Evolutionary conservation across 2,329 filamentous ascomycete species (phyloP), one percentile per base, ranked within the genome.

Genomic region (Rutstroemia sp.): DNA sequence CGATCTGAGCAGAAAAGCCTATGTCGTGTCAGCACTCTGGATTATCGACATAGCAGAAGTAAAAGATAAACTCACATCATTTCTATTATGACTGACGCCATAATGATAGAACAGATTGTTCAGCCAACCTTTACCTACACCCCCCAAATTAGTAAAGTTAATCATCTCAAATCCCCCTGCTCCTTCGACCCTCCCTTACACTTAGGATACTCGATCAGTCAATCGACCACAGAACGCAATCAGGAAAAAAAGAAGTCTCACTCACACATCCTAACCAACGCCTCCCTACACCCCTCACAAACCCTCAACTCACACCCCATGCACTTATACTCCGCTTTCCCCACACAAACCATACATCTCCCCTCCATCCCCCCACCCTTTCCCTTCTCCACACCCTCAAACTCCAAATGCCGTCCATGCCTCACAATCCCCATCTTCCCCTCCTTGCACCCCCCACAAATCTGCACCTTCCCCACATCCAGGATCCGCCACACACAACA

Each of bases 1-100:
- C 17, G 45, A 49, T 38, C 57, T 54, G 47, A 58, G 51, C 50
- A 59, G 42, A 44, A 59, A 59, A 7, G 54, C 49, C 54, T 59
- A 36, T n/a, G n/a, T 5, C 8, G 12, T 5, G n/a, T 48, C 6
- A 48, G 25, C 12, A 48, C 30, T 34, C 10, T 3, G 12, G 8
- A 46, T 19, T 21, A 16, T 10, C 21, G 10, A 55, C 27, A 21
- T 38, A 14, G 16, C 6, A 23, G 39, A n/a, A 25, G 1, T 12
- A 16, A 40, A 44, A 16, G 25, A 39, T 12, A 39, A 17, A 48
- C n/a, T 21, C 17, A 48, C 44, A 21, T 48, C 25, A 39, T 48
- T 48, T 12, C 46, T 48, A 4, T 17, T n/a, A 48, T 48, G 46
- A 9, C 21, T 30, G 3, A 30, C 30, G 21, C 25, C 23, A 30